Evolutionary conservation across 192 early-diverging fungal genomes (phyloP), one percentile per base, ranked within the genome.

Genomic region (Funneliformis geosporum): DNA sequence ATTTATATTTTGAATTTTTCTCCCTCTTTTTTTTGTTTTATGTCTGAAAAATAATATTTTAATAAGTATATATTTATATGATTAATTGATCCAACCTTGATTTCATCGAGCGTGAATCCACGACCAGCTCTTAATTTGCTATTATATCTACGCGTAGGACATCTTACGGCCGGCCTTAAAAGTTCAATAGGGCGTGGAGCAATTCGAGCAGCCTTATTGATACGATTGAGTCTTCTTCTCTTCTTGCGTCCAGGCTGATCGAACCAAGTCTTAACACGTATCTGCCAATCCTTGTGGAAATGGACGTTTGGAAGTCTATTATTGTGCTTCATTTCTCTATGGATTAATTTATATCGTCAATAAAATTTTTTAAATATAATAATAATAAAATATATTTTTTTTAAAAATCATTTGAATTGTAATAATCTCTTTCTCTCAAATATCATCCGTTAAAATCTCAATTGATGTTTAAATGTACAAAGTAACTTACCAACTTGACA

Each of bases 251-350:
- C 95, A 82, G 96, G 94, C 88, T 96, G 97, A 90, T 98, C 92
- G 90, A 99, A 99, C 96, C 96, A 98, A 82, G 96, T 98, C 89
- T 93, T 94, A 78, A 99, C 96, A 84, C 95, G 95, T 81, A 88
- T 83, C 86, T 98, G 94, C 96, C 96, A 97, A 89, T 96, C 94
- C 93, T 98, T 98, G 88, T 92, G 98, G 93, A 98, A 96, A 87
- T 99, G 98, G 83, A 88, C 87, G 87, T 95, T 96, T 83, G 96
- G 95, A 85, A 98, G 87, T 82, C 92, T 89, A 86, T 96, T 95
- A 92, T 97, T 98, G 91, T 96, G 95, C 90, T 93, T 96, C 93
- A 95, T 87, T 69, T 69, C 39, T 69, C 27, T 66, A 33, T 66
- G 28, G 6, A 66, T 25, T 18, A 42, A 61, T n/a, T 75, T 43